Evolutionary conservation across 768 basidiomycete genomes (phyloP).

Genomic region (Mycena vitilis): DNA sequence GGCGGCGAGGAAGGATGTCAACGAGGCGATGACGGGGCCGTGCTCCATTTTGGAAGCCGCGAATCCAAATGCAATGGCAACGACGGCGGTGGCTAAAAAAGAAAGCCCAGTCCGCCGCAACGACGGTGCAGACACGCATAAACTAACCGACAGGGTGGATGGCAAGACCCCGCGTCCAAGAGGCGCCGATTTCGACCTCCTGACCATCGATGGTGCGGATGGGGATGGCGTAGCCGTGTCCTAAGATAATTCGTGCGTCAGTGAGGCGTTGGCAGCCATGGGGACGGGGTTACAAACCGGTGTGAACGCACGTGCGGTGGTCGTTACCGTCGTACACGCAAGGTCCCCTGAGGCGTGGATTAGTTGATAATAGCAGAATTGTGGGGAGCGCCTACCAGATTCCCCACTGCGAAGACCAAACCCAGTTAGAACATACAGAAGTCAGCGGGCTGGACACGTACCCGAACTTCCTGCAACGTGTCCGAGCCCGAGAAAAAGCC

Average conservation of each 20-base stretch:
- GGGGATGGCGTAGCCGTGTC: constrained; percentile 28
- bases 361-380: background rate
- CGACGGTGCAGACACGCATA: background rate
- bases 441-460: constrained; percentile 1
- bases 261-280: background rate
- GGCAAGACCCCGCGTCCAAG: constrained; percentile 38
- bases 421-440: background rate
- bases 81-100: constrained; percentile 23
- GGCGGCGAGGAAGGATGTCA: constrained; percentile 31
- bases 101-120: background rate
- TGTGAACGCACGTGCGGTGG: constrained; percentile 14
- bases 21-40: constrained; percentile 24
- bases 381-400: constrained; percentile 20
- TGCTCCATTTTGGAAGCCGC: constrained; percentile 28
- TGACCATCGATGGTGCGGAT: background rate
- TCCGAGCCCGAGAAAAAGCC: background rate
- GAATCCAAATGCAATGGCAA: constrained; percentile 36
- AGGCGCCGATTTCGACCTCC: constrained; percentile 16
- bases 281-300: constrained; percentile 4
- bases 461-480: constrained; percentile 22
- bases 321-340: constrained; percentile 21
- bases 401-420: constrained; percentile 23
- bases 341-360: constrained; percentile 10
- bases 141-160: constrained; percentile 38
- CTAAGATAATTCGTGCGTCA: background rate